Conservation (phyloP, 805 yeast species). For the Monosporozyma aerobia region DNA sequence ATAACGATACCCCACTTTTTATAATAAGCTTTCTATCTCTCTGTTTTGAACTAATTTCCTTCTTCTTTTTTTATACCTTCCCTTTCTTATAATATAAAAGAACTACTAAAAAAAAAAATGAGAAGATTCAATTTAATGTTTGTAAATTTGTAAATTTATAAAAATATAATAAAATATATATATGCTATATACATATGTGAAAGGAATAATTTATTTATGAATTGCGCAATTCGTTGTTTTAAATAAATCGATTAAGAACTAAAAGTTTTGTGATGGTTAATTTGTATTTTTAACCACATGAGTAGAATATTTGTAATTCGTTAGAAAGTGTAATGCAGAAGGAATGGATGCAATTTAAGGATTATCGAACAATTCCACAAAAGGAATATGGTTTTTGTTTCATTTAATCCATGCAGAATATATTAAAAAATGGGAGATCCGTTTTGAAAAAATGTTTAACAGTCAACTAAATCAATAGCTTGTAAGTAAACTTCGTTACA, state of each 20-base stretch:
- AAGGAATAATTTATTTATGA: neutral
- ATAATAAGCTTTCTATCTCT: neutral
- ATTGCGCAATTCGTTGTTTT: neutral
- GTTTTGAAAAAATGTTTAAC: slow-evolving; percentile 29
- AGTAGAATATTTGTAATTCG: neutral
- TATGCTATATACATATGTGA: neutral
- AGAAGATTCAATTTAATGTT: neutral
- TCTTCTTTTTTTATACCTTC: too few species aligned
- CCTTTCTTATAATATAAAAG: too few species aligned
- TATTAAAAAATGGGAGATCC: neutral
- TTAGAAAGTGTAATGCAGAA: slow-evolving; percentile 3
- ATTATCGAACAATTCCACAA: too few species aligned
- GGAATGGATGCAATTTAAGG: slow-evolving; percentile 6
- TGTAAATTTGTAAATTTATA: neutral
- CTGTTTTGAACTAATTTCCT: neutral
- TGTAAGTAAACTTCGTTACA: slow-evolving; percentile 55
- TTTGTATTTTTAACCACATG: neutral
- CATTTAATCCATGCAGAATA: slow-evolving; percentile 2
- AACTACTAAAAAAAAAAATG: too few species aligned
- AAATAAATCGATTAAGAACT: neutral
- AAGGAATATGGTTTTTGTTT: too few species aligned
- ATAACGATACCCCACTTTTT: neutral
- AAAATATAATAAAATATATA: neutral
- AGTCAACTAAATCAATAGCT: slow-evolving; percentile 47
- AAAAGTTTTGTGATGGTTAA: neutral